phyloP scores from a whole-genome alignment of 1,284 basidiomycete species.

The Mycena citricolor region DNA sequence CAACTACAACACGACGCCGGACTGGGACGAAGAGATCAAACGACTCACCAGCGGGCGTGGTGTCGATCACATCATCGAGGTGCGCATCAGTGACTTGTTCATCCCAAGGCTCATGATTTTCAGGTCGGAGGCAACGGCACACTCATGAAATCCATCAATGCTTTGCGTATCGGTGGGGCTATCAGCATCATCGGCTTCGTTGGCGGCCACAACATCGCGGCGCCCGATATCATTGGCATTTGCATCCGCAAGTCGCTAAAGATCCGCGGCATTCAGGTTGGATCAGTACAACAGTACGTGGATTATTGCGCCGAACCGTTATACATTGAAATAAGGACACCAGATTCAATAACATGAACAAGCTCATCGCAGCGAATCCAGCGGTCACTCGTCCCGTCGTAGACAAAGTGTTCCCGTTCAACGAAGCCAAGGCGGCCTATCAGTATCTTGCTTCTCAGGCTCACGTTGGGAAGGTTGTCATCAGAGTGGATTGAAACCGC shows the following conservation, averaged over 20 bases:
- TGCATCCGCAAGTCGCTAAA: conserved; percentile 10
- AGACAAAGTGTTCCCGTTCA: conserved; percentile 39
- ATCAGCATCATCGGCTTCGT: conserved; percentile 25
- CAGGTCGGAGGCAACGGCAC: conserved; percentile 26
- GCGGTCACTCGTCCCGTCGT: conserved; percentile 33
- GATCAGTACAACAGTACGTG: conserved; percentile 18
- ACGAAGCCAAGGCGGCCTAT: conserved; percentile 35
- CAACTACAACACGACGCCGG: conserved; percentile 54
- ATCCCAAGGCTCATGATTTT: background rate
- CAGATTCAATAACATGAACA: conserved; percentile 36
- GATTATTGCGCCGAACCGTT: no score
- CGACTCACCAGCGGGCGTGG: conserved; percentile 9
- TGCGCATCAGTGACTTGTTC: conserved; percentile 20
- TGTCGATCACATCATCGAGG: conserved; percentile 43
- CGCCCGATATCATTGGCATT: conserved; percentile 8
- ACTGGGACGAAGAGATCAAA: conserved; percentile 56
- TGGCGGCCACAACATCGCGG: background rate
- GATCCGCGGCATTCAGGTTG: conserved; percentile 23
- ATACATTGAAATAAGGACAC: no score
- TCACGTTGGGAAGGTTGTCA: conserved; percentile 35
- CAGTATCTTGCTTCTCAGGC: conserved; percentile 30
- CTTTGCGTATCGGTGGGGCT: conserved; percentile 18
- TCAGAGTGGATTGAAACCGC: conserved; percentile 20
- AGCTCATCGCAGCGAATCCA: conserved; percentile 28
- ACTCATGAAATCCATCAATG: conserved; percentile 16